Evolutionary conservation across 176 grass and related monocot species (phyloP).

Genomic region (Aechmea fasciata): DNA sequence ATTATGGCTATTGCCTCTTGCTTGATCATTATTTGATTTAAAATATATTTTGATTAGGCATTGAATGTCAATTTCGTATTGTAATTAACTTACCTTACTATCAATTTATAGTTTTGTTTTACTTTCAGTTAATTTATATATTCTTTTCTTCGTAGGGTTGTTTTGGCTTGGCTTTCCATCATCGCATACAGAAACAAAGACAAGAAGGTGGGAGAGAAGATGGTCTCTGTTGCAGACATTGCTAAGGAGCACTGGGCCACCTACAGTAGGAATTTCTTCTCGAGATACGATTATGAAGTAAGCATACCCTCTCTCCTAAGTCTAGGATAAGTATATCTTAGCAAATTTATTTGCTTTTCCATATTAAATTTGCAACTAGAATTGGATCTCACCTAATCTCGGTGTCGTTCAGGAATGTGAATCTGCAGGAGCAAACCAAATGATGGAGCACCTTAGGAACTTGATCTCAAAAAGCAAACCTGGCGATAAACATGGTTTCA

Average conservation of each 20-base stretch:
- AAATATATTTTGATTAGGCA: too few relatives aligned
- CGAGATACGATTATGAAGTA: constrained; percentile 95
- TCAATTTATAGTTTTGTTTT: background rate
- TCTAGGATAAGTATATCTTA: constrained; percentile 4
- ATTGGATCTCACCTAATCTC: background rate
- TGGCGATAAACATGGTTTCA: constrained; percentile 53
- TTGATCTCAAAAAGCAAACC: constrained; percentile 45
- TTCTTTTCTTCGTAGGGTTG: constrained; percentile 51
- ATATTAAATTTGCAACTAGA: background rate
- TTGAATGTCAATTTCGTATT: background rate
- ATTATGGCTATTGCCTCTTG: background rate
- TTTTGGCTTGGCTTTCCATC: constrained; percentile 92
- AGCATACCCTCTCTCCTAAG: constrained; percentile 11
- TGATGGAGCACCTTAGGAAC: constrained; percentile 67
- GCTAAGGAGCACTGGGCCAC: constrained; percentile 84
- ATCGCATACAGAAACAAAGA: constrained; percentile 65
- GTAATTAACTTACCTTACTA: background rate
- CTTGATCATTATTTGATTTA: background rate
- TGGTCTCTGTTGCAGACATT: constrained; percentile 78
- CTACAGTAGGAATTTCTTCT: constrained; percentile 89
- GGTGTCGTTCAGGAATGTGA: constrained; percentile 46
- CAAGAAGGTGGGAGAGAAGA: constrained; percentile 61
- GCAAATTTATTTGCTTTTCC: background rate
- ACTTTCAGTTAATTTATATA: background rate
- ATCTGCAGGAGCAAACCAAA: constrained; percentile 61